Percentiles rank a stretch among this genome's conserved stretches.
These are phyloP conservation scores for Fonsecaea erecta DNA, from an alignment of 2,329 filamentous ascomycete genomes.

Conservation along the genomic window DNA sequence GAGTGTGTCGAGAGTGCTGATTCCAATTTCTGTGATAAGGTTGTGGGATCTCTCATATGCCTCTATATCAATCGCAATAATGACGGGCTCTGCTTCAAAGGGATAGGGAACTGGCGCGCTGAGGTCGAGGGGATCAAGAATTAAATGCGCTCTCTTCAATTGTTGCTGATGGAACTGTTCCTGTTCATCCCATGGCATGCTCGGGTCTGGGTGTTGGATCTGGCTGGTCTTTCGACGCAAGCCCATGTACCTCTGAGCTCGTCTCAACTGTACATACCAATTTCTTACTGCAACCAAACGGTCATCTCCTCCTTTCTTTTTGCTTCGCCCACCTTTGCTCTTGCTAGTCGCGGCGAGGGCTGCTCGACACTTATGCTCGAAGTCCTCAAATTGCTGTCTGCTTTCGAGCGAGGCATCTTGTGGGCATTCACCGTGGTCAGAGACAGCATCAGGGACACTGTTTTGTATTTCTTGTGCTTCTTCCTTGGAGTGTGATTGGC, in stretches of 20 bases:
- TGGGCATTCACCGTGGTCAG: conserved; percentile 36
- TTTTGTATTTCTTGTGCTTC: conserved; percentile 46
- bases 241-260: conserved; percentile 72
- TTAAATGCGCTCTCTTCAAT: conserved; percentile 36
- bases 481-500: conserved; percentile 56
- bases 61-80: conserved; percentile 83
- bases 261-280: conserved; percentile 63
- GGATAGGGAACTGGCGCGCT: conserved; percentile 52
- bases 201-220: conserved; percentile 24
- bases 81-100: conserved; percentile 64
- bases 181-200: conserved; percentile 38
- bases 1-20: conserved; percentile 77
- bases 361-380: conserved; percentile 60
- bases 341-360: conserved; percentile 55
- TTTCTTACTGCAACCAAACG: conserved; percentile 58
- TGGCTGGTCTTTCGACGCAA: conserved; percentile 55
- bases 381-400: conserved; percentile 49
- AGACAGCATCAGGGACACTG: conserved; percentile 41
- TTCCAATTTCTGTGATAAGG: conserved; percentile 81
- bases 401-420: conserved; percentile 37
- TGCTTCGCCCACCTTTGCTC: conserved; percentile 54
- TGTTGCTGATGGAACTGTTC: conserved; percentile 37
- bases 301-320: conserved; percentile 56
- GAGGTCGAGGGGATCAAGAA: conserved; percentile 49
- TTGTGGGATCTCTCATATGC: conserved; percentile 70